Percentiles rank a stretch among this genome's conserved stretches.
Evolutionary conservation across 306 rosid genomes (phyloP).

Genomic region (Gillenia trifoliata): DNA sequence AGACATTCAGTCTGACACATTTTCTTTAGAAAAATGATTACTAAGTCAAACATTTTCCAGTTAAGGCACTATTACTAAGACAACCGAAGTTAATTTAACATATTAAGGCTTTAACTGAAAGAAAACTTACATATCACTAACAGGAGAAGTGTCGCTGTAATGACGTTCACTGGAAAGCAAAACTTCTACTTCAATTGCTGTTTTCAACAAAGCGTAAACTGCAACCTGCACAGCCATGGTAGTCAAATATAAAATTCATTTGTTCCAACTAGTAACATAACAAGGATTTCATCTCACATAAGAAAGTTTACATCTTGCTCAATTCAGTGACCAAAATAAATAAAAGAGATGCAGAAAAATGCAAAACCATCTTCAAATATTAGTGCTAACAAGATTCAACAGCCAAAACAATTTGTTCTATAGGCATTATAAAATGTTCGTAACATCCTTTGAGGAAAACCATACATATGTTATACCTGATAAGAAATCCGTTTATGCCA

Average conservation of each 20-base stretch:
- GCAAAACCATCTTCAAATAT: neutral
- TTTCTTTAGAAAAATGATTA: neutral
- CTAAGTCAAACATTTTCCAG: neutral
- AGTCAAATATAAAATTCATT: conserved; percentile 5
- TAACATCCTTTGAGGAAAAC: neutral
- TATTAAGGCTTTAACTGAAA: neutral
- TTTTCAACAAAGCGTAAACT: conserved; percentile 54
- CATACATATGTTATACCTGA: conserved; percentile 27
- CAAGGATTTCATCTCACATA: conserved; percentile 4
- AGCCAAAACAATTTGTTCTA: neutral
- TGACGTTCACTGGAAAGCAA: conserved; percentile 56
- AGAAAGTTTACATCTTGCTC: neutral
- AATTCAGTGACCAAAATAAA: conserved; percentile 1
- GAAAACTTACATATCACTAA: conserved; percentile 52
- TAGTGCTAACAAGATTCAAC: neutral
- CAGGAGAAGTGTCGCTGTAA: conserved; percentile 38
- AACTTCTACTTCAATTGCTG: conserved; percentile 58
- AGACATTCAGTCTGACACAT: neutral
- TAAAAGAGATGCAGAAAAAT: conserved; percentile 1
- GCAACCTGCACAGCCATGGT: conserved; percentile 44
- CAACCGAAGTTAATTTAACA: neutral
- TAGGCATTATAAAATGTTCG: neutral
- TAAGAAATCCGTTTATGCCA: conserved; percentile 64
- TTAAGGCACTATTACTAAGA: neutral
- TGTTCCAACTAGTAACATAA: neutral